Percentiles rank a stretch among this genome's conserved stretches.
phyloP scores from a whole-genome alignment of 2,329 filamentous ascomycete species.

The Exophiala sideris region DNA sequence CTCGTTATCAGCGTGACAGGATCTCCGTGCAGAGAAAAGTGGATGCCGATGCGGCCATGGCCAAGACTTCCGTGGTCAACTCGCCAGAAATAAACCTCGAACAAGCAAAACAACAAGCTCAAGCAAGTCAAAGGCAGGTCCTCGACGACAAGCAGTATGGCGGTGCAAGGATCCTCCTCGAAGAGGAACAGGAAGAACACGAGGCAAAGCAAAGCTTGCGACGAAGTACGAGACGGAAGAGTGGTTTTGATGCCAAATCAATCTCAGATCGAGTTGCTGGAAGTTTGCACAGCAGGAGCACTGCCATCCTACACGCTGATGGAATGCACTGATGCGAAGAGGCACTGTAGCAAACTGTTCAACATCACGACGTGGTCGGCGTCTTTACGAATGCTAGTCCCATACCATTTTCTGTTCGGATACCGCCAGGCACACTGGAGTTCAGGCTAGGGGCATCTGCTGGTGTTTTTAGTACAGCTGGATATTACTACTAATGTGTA shows the following conservation, averaged over 20 bases:
- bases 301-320: slow-evolving; percentile 28
- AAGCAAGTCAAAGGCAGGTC: slow-evolving; percentile 39
- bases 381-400: no score
- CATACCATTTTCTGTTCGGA: no score
- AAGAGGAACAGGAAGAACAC: slow-evolving; percentile 42
- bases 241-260: slow-evolving; percentile 30
- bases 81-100: slow-evolving; percentile 28
- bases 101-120: slow-evolving; percentile 38
- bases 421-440: no score
- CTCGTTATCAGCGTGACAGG: slow-evolving; percentile 57
- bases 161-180: slow-evolving; percentile 36
- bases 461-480: no score
- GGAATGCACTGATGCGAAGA: slow-evolving; percentile 21
- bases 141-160: slow-evolving; percentile 37
- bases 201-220: slow-evolving; percentile 27
- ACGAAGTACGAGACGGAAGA: slow-evolving; percentile 30
- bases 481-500: no score
- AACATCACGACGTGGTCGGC: no score
- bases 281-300: slow-evolving; percentile 28
- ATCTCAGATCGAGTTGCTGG: slow-evolving; percentile 32
- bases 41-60: slow-evolving; percentile 45
- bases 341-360: no score
- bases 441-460: no score
- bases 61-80: slow-evolving; percentile 28
- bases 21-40: slow-evolving; percentile 56